Base-by-base conservation (phyloP, 2,329 filamentous ascomycete species). In the Thelonectria rubi region DNA sequence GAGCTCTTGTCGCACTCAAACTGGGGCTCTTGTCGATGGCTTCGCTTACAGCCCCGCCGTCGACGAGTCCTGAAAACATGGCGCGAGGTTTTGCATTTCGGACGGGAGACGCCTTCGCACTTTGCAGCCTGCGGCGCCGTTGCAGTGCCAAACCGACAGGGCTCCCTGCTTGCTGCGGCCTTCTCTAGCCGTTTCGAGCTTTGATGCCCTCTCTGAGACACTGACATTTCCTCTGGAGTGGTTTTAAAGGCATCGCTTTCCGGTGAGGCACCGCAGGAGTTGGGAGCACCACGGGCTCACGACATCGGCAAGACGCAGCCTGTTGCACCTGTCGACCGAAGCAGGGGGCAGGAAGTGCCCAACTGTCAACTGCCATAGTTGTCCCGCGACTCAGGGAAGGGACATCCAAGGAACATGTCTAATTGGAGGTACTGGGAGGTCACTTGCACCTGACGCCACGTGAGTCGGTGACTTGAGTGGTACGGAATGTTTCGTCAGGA, bases 1-100 rank as follows among this genome's bases (percentile, higher is more conserved):
- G 45, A 47, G 45, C 21, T n/a, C n/a, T 47, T 47, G 45, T 47
- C 24, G 45, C 34, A 55, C 11, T 32, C 20, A 8, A 55, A 55
- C 34, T 47, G 53, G 53, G 45, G 53, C 17, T 48, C 47, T 21
- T 49, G 11, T 32, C 30, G 42, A 56, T 42, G 49, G 32, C 49
- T 47, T 61, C 43, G 37, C 53, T 47, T 56, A 37, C 48, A 45
- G 50, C 51, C 45, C 50, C 57, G 43, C 57, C 48, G 15, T 45
- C 47, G 42, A 37, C 53, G 52, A 56, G 52, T 34, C 46, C 32
- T 42, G 40, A 61, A 53, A 26, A 43, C 43, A 56, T 48, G 53
- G 58, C 42, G 48, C 58, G 48, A 56, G 52, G 42, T 39, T 61
- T 56, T 49, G 34, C 17, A 32, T 17, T 61, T 52, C 39, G 34